phyloP scores from a whole-genome alignment of 129 eudicot species.

The Pulicaria dysenterica region DNA sequence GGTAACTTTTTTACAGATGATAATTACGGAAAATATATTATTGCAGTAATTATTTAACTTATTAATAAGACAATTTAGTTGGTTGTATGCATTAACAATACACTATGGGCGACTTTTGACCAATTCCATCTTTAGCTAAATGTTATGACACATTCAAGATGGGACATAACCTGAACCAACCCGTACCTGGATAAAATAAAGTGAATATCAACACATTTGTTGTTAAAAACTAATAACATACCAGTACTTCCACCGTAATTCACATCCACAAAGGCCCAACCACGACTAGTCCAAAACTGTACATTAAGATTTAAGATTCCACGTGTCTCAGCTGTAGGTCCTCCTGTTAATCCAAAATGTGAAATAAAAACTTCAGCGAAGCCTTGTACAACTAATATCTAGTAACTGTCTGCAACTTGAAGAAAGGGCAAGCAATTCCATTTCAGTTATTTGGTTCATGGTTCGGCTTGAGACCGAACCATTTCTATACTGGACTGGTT shows the following conservation, averaged over 20 bases:
- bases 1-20: background rate
- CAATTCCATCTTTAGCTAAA: background rate
- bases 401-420: too few species aligned
- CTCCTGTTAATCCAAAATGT: conserved; percentile 58
- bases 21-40: background rate
- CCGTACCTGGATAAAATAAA: background rate
- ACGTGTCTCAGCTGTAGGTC: conserved; percentile 92
- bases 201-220: background rate
- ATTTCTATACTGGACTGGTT: background rate
- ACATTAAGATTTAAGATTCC: conserved; percentile 74
- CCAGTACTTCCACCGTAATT: conserved; percentile 99
- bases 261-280: conserved; percentile 99
- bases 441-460: too few species aligned
- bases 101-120: background rate
- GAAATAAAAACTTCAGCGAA: conserved; percentile 12
- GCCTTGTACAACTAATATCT: background rate
- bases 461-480: too few species aligned
- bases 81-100: background rate
- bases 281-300: conserved; percentile 99
- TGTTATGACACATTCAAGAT: background rate
- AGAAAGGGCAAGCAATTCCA: too few species aligned
- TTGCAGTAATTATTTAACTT: background rate
- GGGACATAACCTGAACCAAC: background rate
- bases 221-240: conserved; percentile 30
- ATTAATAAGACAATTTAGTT: background rate